Evolutionary conservation across 129 eudicot species (phyloP).

Genomic region (Pseudognaphalium luteoalbum): DNA sequence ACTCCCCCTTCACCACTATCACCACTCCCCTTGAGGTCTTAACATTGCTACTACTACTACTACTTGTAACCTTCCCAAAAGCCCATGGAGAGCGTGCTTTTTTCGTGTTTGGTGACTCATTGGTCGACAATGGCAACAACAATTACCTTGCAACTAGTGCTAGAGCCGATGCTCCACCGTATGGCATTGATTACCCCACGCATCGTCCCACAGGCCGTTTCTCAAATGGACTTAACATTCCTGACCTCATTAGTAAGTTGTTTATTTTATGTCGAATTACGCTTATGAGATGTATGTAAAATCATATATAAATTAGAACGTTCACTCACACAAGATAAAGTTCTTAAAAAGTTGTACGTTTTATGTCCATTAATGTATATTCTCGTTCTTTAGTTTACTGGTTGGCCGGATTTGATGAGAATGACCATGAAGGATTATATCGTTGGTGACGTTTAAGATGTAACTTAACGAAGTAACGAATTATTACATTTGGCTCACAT

Average conservation of each 20-base stretch:
- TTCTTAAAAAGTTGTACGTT: no score
- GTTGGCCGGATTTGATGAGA: neutral
- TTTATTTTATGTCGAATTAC: no score
- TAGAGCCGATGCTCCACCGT: constrained; percentile 76
- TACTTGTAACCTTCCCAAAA: constrained; percentile 14
- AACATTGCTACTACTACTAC: constrained; percentile 18
- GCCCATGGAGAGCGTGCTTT: constrained; percentile 61
- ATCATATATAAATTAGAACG: no score
- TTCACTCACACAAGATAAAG: no score
- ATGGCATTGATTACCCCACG: constrained; percentile 65
- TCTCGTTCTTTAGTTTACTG: neutral
- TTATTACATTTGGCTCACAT: neutral
- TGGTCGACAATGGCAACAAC: constrained; percentile 83
- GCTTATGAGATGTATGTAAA: no score
- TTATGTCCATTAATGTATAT: neutral
- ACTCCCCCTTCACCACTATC: neutral
- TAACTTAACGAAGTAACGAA: neutral
- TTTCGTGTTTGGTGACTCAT: constrained; percentile 81
- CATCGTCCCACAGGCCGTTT: constrained; percentile 76
- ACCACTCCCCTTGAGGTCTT: neutral
- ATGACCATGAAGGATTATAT: no score
- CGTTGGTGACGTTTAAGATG: neutral
- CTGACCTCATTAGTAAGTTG: constrained; percentile 67
- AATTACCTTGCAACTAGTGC: constrained; percentile 66
- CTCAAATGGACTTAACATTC: constrained; percentile 69